Evolutionary conservation across 2,329 filamentous ascomycete species (phyloP).

Genomic region (Cercospora sojina): DNA sequence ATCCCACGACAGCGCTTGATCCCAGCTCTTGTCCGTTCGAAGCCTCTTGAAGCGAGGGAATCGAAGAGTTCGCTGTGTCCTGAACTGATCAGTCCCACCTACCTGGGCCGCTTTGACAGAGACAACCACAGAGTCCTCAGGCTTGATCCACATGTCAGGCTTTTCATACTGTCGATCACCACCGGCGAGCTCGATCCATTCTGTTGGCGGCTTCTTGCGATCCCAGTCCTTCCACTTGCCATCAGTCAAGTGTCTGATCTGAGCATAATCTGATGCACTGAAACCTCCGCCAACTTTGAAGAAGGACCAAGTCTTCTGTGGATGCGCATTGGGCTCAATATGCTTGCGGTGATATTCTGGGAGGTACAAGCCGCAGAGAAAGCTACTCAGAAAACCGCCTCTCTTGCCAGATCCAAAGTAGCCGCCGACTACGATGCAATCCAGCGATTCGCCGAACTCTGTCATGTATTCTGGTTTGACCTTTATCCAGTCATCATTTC

Average conservation of each 20-base stretch:
- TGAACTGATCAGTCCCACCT: slow-evolving; percentile 72
- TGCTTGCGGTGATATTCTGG: neutral
- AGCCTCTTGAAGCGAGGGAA: slow-evolving; percentile 87
- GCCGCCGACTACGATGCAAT: slow-evolving; percentile 84
- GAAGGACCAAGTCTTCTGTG: slow-evolving; percentile 86
- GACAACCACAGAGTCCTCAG: slow-evolving; percentile 81
- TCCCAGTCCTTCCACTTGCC: slow-evolving; percentile 93
- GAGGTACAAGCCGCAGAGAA: slow-evolving; percentile 72
- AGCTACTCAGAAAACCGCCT: slow-evolving; percentile 80
- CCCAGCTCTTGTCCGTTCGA: slow-evolving; percentile 81
- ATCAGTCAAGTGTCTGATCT: slow-evolving; percentile 78
- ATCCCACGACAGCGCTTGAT: slow-evolving; percentile 71
- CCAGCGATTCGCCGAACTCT: slow-evolving; percentile 89
- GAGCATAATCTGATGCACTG: slow-evolving; percentile 76
- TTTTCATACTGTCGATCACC: slow-evolving; percentile 71
- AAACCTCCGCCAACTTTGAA: slow-evolving; percentile 98
- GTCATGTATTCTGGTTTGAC: slow-evolving; percentile 99
- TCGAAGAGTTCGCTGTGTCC: slow-evolving; percentile 72
- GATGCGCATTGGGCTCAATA: slow-evolving; percentile 41
- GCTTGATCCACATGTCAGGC: slow-evolving; percentile 91
- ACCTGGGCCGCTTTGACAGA: slow-evolving; percentile 86
- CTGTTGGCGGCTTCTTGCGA: slow-evolving; percentile 67
- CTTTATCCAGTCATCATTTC: slow-evolving; percentile 96
- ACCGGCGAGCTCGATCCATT: slow-evolving; percentile 79
- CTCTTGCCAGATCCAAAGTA: slow-evolving; percentile 87